A percentile compares a stretch with the other conserved stretches of the same genome.
Evolutionary conservation across 345 rosid genomes (phyloP).

Genomic region (Iberis pinnata): DNA sequence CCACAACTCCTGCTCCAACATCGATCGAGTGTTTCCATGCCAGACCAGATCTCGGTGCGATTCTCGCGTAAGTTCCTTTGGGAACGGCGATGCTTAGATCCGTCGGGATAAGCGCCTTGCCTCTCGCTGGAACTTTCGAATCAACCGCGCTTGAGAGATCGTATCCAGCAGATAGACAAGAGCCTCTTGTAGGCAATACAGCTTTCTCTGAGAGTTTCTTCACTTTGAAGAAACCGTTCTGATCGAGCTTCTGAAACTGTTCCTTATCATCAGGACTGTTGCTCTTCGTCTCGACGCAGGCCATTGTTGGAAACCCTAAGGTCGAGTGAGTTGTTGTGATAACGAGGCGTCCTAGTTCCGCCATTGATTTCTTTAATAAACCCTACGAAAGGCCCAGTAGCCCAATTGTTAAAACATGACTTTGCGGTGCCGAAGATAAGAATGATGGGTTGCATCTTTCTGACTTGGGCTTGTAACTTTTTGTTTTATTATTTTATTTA

Average conservation of each 20-base stretch:
- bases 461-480: too few species aligned
- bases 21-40: conserved; percentile 75
- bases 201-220: conserved; percentile 73
- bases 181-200: conserved; percentile 58
- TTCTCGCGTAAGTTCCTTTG: conserved; percentile 68
- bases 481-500: too few species aligned
- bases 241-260: conserved; percentile 23
- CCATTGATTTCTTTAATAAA: too few species aligned
- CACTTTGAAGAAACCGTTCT: conserved; percentile 36
- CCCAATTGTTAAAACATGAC: too few species aligned
- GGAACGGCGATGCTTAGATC: conserved; percentile 69
- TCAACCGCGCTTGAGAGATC: conserved; percentile 72
- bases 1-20: conserved; percentile 76
- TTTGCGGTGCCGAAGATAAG: too few species aligned
- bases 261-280: conserved; percentile 30
- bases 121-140: conserved; percentile 70
- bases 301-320: conserved; percentile 29
- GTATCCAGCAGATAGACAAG: conserved; percentile 71
- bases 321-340: not conserved
- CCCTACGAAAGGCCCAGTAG: too few species aligned
- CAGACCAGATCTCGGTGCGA: conserved; percentile 77
- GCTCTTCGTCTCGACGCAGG: conserved; percentile 15
- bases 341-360: conserved; percentile 13
- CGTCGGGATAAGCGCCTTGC: conserved; percentile 67
- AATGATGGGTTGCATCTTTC: too few species aligned